Percentiles rank a stretch among this genome's conserved stretches.
These are phyloP conservation scores for Paramecium sexaurelia DNA, from an alignment of 73 alveolate species.

Conservation along the genomic window DNA sequence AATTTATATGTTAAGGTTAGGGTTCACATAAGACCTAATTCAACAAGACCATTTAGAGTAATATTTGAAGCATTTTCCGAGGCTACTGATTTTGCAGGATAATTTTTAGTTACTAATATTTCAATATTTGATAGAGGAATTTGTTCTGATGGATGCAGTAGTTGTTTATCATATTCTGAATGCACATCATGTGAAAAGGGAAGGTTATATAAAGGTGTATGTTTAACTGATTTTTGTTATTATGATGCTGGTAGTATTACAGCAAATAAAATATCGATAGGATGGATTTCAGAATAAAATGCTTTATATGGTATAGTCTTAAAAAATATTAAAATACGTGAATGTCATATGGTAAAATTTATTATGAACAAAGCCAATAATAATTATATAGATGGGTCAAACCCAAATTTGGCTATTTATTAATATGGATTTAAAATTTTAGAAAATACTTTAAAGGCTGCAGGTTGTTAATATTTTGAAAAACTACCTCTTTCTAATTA, in stretches of 20 bases:
- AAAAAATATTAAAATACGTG: not conserved
- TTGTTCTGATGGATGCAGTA: conserved; percentile 31
- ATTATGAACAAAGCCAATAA: not conserved
- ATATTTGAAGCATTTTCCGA: conserved; percentile 13
- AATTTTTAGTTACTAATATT: conserved; percentile 3
- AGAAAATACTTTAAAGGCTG: not conserved
- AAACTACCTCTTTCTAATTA: not conserved
- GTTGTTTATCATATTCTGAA: not conserved
- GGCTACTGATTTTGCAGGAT: conserved; percentile 12
- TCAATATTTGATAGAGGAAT: conserved; percentile 22
- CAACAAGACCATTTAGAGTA: conserved; percentile 2
- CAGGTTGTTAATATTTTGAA: not conserved
- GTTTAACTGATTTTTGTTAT: not conserved
- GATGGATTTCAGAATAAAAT: not conserved
- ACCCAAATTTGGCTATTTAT: not conserved
- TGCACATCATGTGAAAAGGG: conserved; percentile 21
- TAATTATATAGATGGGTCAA: not conserved
- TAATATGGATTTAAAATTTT: not conserved
- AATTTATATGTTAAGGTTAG: not conserved
- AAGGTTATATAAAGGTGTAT: not conserved
- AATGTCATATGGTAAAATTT: not conserved
- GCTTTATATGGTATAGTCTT: not conserved
- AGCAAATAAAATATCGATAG: not conserved
- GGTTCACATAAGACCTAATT: not conserved
- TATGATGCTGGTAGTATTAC: not conserved